A percentile compares a stretch with the other conserved stretches of the same genome.
These are phyloP conservation scores for Annulohypoxylon moriforme DNA, from an alignment of 495 filamentous ascomycete genomes.

Conservation along the genomic window DNA sequence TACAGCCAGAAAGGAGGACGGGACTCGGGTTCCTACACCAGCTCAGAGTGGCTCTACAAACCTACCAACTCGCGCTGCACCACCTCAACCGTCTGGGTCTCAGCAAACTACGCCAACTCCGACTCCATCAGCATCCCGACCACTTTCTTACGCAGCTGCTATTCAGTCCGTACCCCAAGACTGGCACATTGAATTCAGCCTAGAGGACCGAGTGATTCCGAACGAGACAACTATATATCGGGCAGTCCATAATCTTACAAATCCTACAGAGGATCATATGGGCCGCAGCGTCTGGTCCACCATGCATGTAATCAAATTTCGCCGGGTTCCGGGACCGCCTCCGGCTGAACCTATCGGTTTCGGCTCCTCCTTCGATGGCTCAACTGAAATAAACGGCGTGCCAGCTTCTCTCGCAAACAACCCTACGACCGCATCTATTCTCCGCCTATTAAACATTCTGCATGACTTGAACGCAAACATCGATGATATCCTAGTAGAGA, in stretches of 20 bases:
- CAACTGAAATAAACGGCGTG: slow-evolving; percentile 59
- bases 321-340: slow-evolving; percentile 86
- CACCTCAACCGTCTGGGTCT: slow-evolving; percentile 58
- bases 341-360: slow-evolving; percentile 79
- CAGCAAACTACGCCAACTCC: slow-evolving; percentile 63
- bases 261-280: slow-evolving; percentile 72
- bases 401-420: slow-evolving; percentile 88
- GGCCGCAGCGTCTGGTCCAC: slow-evolving; percentile 87
- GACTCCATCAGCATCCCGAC: slow-evolving; percentile 61
- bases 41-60: slow-evolving; percentile 64
- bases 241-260: slow-evolving; percentile 82
- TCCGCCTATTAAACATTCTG: slow-evolving; percentile 88
- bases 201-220: slow-evolving; percentile 82
- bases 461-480: slow-evolving; percentile 95
- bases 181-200: slow-evolving; percentile 98
- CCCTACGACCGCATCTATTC: slow-evolving; percentile 83
- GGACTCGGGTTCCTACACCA: slow-evolving; percentile 88
- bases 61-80: slow-evolving; percentile 57
- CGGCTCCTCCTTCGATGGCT: slow-evolving; percentile 62
- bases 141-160: slow-evolving; percentile 84
- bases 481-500: slow-evolving; percentile 94
- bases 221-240: slow-evolving; percentile 97
- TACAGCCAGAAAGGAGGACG: slow-evolving; percentile 96
- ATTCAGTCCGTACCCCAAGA: slow-evolving; percentile 84
- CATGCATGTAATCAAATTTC: slow-evolving; percentile 92